These are phyloP conservation scores for Aspergillus ruber DNA, from an alignment of 2,329 filamentous ascomycete species.

Conservation along the genomic window DNA sequence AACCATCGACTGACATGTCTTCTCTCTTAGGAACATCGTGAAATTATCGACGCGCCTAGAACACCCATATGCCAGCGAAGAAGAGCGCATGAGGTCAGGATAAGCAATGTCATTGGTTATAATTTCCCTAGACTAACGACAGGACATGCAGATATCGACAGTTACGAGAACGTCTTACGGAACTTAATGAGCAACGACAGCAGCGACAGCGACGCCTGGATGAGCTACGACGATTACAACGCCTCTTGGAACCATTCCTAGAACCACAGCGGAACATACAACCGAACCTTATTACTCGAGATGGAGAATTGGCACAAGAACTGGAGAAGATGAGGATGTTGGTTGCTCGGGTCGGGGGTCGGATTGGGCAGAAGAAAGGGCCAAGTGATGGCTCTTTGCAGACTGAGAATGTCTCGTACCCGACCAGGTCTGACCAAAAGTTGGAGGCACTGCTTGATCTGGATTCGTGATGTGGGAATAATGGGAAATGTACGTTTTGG, in stretches of 20 bases:
- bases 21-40: constrained; percentile 28
- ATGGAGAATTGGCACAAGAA: constrained; percentile 46
- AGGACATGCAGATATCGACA: constrained; percentile 32
- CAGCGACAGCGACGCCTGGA: constrained; percentile 41
- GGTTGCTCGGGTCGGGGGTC: constrained; percentile 36
- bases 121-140: constrained; percentile 18
- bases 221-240: constrained; percentile 41
- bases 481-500: not conserved
- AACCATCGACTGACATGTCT: not conserved
- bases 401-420: constrained; percentile 12
- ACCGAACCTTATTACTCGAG: constrained; percentile 48
- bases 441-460: constrained; percentile 34
- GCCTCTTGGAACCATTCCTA: constrained; percentile 44
- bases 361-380: constrained; percentile 26
- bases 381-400: constrained; percentile 8
- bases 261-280: constrained; percentile 47
- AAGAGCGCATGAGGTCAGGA: constrained; percentile 28
- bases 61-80: constrained; percentile 23
- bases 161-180: constrained; percentile 39
- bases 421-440: constrained; percentile 25
- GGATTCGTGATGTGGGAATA: constrained; percentile 19
- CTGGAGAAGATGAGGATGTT: constrained; percentile 45
- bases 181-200: constrained; percentile 41
- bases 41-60: constrained; percentile 33
- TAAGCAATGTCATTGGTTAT: constrained; percentile 7